Evolutionary conservation across 1,284 basidiomycete species (phyloP).

Genomic region (Sporisorium reilianum): DNA sequence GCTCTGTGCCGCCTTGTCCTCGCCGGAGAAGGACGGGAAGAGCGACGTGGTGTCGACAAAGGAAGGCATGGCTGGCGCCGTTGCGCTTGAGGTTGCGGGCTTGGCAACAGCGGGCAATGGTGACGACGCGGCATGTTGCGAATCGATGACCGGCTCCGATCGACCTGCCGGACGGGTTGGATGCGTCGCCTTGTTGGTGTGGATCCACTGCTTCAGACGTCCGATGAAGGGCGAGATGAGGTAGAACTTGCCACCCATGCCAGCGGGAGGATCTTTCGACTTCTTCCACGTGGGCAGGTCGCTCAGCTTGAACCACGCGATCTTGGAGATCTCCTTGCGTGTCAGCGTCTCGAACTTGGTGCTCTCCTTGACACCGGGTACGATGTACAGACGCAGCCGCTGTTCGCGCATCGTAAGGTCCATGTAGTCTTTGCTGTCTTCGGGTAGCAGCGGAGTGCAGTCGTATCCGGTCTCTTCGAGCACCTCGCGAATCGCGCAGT

Average conservation of each 20-base stretch:
- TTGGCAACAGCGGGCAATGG: conserved; percentile 19
- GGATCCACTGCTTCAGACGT: conserved; percentile 66
- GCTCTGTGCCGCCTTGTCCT: conserved; percentile 15
- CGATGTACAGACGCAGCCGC: conserved; percentile 92
- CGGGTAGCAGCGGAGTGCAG: conserved; percentile 53
- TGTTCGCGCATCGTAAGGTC: conserved; percentile 87
- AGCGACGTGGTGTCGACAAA: conserved; percentile 45
- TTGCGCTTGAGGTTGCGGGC: conserved; percentile 5
- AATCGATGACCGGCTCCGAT: conserved; percentile 21
- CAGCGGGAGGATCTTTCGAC: conserved; percentile 74
- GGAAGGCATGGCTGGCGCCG: conserved; percentile 32
- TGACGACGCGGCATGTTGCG: conserved; percentile 12
- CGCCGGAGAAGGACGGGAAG: conserved; percentile 40
- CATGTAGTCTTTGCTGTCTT: conserved; percentile 75
- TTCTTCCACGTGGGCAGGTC: conserved; percentile 95
- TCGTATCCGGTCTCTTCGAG: conserved; percentile 68
- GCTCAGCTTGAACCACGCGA: conserved; percentile 91
- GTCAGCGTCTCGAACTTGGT: conserved; percentile 93
- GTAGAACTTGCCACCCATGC: conserved; percentile 82
- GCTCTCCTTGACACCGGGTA: conserved; percentile 88
- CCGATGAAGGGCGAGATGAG: conserved; percentile 92
- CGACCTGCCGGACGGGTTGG: conserved; percentile 29
- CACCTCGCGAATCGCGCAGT: conserved; percentile 74
- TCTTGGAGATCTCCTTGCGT: conserved; percentile 98
- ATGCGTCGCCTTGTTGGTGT: conserved; percentile 59